These are phyloP conservation scores for Candida tetrigidarum DNA, from an alignment of 1,139 yeast species.

Conservation along the genomic window DNA sequence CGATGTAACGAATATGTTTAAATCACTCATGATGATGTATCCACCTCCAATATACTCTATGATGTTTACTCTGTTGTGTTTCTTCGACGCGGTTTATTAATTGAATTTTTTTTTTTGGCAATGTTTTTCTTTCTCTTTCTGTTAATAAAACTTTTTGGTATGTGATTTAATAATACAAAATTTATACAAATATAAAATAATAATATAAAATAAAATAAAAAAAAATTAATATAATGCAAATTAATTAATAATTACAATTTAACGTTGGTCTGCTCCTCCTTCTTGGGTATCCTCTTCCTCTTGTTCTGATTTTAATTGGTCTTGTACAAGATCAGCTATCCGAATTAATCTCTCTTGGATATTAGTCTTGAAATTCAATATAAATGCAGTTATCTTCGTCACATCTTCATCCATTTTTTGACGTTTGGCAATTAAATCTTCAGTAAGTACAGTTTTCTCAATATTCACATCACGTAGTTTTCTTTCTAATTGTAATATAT, in stretches of 20 bases:
- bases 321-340: slow-evolving; percentile 45
- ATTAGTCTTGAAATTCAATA: slow-evolving; percentile 66
- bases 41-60: too few relatives aligned
- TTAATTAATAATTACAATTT: neutral
- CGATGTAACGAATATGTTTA: slow-evolving; percentile 64
- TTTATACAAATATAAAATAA: slow-evolving; percentile 1
- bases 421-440: slow-evolving; percentile 51
- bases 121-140: slow-evolving; percentile 1
- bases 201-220: neutral
- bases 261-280: neutral
- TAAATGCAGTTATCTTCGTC: slow-evolving; percentile 58
- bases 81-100: neutral
- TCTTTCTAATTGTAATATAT: slow-evolving; percentile 58
- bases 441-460: slow-evolving; percentile 56
- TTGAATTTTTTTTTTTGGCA: neutral
- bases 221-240: neutral
- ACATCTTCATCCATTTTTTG: slow-evolving; percentile 56
- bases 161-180: slow-evolving; percentile 6
- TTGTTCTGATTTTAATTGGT: slow-evolving; percentile 15
- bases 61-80: neutral
- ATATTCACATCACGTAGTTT: slow-evolving; percentile 57
- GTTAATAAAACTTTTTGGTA: neutral
- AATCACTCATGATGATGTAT: slow-evolving; percentile 41
- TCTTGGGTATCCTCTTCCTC: slow-evolving; percentile 2
- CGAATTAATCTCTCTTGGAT: slow-evolving; percentile 64